A percentile compares a stretch with the other conserved stretches of the same genome.
phyloP scores from a whole-genome alignment of 2,329 filamentous ascomycete species.

The Waltergamsia citrina region DNA sequence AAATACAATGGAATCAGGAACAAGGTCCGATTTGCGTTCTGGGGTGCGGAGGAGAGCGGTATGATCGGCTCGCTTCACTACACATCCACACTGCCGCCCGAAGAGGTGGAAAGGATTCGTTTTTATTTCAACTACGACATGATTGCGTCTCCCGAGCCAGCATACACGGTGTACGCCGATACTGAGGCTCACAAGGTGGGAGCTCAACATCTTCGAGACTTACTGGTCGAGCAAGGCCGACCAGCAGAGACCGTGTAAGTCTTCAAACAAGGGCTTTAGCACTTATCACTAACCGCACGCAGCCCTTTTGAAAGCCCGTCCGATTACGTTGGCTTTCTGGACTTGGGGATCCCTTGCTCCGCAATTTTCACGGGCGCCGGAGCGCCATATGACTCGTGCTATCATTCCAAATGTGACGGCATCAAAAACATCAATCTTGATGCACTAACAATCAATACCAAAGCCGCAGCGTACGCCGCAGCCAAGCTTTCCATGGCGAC shows the following conservation, averaged over 20 bases:
- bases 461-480: constrained; percentile 35
- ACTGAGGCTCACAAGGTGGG: constrained; percentile 19
- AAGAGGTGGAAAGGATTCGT: constrained; percentile 37
- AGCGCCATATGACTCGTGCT: constrained; percentile 21
- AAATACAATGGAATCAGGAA: constrained; percentile 46
- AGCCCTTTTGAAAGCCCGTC: constrained; percentile 21
- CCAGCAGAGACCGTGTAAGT: constrained; percentile 15
- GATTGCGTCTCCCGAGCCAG: constrained; percentile 31
- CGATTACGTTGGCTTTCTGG: constrained; percentile 27
- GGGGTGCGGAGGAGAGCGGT: constrained; percentile 27
- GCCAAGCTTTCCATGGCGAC: no score
- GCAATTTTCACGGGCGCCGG: constrained; percentile 28
- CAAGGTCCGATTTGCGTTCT: constrained; percentile 29
- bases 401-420: constrained; percentile 29
- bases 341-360: constrained; percentile 23
- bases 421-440: constrained; percentile 30
- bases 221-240: constrained; percentile 16
- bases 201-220: constrained; percentile 18
- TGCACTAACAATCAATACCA: constrained; percentile 25
- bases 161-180: constrained; percentile 19
- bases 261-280: no score
- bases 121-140: constrained; percentile 59
- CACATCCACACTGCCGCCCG: constrained; percentile 14
- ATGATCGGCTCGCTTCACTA: constrained; percentile 22
- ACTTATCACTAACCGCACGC: no score